Conservation (phyloP, 1,284 basidiomycete species). For the Cutaneotrichosporon sp. region DNA sequence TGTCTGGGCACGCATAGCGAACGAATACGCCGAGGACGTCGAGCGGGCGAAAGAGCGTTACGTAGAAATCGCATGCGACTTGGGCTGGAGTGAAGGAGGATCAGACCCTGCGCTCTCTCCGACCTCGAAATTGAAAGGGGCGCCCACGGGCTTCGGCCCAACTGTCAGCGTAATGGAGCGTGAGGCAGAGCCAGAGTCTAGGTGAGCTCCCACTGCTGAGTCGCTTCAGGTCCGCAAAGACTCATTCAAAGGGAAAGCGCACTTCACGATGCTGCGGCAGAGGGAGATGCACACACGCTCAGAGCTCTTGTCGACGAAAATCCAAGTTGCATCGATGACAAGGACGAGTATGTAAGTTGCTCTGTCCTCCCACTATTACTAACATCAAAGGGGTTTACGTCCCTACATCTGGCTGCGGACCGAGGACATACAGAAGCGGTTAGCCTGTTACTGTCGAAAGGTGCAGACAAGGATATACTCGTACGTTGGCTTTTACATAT, state of each 20-base stretch:
- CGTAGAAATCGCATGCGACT: constrained; percentile 60
- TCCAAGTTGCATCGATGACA: constrained; percentile 50
- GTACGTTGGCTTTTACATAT: constrained; percentile 41
- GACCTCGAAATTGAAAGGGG: constrained; percentile 19
- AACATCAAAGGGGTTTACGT: constrained; percentile 65
- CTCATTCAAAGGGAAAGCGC: neutral
- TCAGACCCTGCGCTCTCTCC: constrained; percentile 6
- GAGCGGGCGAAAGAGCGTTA: constrained; percentile 54
- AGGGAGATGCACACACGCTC: constrained; percentile 55
- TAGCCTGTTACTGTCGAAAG: constrained; percentile 58
- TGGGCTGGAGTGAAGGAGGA: constrained; percentile 58
- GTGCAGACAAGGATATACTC: constrained; percentile 62
- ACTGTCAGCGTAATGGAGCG: constrained; percentile 59
- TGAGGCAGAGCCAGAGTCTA: constrained; percentile 19
- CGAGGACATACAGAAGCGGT: constrained; percentile 62
- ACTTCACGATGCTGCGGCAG: constrained; percentile 63
- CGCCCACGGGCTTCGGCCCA: constrained; percentile 46
- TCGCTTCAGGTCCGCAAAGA: no score
- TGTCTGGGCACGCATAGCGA: constrained; percentile 62
- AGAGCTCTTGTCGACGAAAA: constrained; percentile 51
- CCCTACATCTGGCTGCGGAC: constrained; percentile 78
- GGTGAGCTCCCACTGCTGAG: constrained; percentile 10
- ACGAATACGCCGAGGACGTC: constrained; percentile 50
- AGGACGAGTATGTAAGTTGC: constrained; percentile 59
- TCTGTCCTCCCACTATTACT: constrained; percentile 24